A percentile compares a stretch with the other conserved stretches of the same genome.
phyloP scores from a whole-genome alignment of 2,329 filamentous ascomycete genomes.

The Monosporascus sp. region DNA sequence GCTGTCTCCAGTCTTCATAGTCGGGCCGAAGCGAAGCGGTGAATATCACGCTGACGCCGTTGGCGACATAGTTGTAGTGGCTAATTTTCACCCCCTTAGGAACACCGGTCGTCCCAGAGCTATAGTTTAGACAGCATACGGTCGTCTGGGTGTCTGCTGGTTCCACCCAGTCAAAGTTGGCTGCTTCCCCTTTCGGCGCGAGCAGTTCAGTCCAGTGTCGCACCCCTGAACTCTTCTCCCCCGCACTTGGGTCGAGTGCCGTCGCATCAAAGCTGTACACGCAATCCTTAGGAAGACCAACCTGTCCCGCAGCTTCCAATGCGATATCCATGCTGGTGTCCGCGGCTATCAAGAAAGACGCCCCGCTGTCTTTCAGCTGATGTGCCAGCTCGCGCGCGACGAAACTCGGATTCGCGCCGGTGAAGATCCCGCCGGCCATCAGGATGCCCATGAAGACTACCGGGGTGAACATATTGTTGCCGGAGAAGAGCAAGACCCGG shows the following conservation, averaged over 20 bases:
- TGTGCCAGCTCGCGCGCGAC: conserved; percentile 67
- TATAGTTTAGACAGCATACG: conserved; percentile 72
- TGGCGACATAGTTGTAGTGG: conserved; percentile 72
- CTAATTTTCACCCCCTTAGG: conserved; percentile 80
- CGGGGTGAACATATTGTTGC: conserved; percentile 70
- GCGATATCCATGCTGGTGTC: conserved; percentile 55
- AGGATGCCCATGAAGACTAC: conserved; percentile 65
- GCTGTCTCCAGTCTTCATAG: conserved; percentile 34
- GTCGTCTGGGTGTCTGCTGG: conserved; percentile 43
- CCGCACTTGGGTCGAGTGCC: conserved; percentile 28
- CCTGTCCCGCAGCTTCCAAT: conserved; percentile 57
- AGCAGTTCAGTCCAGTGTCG: conserved; percentile 24
- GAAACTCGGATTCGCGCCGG: conserved; percentile 66
- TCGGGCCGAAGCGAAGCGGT: conserved; percentile 41
- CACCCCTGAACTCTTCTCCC: conserved; percentile 18
- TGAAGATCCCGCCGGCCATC: conserved; percentile 75
- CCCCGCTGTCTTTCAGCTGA: conserved; percentile 67
- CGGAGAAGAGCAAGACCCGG: conserved; percentile 66
- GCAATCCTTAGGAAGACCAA: conserved; percentile 45
- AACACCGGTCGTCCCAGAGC: conserved; percentile 71
- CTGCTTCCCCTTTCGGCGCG: conserved; percentile 34
- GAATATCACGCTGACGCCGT: conserved; percentile 55
- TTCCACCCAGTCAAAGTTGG: conserved; percentile 58
- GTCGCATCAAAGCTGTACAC: conserved; percentile 63
- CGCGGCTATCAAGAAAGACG: conserved; percentile 61